phyloP scores from a whole-genome alignment of 805 yeast genomes.

The Starmera caribaea region DNA sequence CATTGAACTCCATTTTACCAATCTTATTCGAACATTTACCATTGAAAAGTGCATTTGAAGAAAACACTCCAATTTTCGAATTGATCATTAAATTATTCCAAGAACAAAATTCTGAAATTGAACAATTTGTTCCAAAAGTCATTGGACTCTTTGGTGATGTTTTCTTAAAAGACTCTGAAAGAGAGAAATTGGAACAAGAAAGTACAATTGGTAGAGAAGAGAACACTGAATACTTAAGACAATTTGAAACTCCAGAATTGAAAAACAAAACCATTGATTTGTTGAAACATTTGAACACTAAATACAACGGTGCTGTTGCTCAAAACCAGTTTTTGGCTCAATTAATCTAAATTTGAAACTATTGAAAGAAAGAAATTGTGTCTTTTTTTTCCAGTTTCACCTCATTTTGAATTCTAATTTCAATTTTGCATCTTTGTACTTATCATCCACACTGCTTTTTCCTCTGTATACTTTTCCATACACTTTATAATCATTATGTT shows the following conservation, averaged over 20 bases:
- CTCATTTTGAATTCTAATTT: too few relatives aligned
- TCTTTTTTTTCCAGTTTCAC: too few relatives aligned
- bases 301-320: slow-evolving; percentile 55
- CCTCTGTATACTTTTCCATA: too few relatives aligned
- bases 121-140: slow-evolving; percentile 47
- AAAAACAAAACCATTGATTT: slow-evolving; percentile 57
- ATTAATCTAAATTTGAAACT: slow-evolving; percentile 15
- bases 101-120: slow-evolving; percentile 44
- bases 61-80: slow-evolving; percentile 83
- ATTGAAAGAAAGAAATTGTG: too few relatives aligned
- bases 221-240: slow-evolving; percentile 66
- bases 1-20: slow-evolving; percentile 69
- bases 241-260: slow-evolving; percentile 63
- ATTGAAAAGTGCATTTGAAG: slow-evolving; percentile 80
- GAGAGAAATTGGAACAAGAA: slow-evolving; percentile 57
- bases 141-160: slow-evolving; percentile 61
- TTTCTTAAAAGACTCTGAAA: slow-evolving; percentile 67
- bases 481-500: too few relatives aligned
- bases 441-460: too few relatives aligned
- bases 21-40: slow-evolving; percentile 73
- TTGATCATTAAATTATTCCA: slow-evolving; percentile 66
- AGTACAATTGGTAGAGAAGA: slow-evolving; percentile 83
- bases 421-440: too few relatives aligned
- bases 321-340: slow-evolving; percentile 26
- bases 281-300: slow-evolving; percentile 61